These are phyloP conservation scores for Amphirosellinia nigrospora DNA, from an alignment of 495 filamentous ascomycete species.

Conservation along the genomic window DNA sequence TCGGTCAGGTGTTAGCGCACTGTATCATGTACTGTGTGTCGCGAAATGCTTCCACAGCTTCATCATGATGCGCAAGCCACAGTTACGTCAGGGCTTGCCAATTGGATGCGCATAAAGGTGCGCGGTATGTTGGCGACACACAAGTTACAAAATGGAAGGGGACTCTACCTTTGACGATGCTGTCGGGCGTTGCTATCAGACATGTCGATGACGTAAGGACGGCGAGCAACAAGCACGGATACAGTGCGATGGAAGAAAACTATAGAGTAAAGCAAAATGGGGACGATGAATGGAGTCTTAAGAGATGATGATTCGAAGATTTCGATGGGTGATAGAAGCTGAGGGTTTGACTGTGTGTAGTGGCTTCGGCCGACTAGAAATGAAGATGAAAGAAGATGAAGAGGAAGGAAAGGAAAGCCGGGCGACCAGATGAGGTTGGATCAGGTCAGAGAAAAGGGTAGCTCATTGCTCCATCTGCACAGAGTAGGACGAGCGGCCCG, in stretches of 20 bases:
- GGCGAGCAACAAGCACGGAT: conserved; percentile 21
- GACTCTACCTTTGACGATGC: conserved; percentile 49
- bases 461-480: conserved; percentile 32
- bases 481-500: conserved; percentile 36
- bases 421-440: conserved; percentile 42
- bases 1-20: conserved; percentile 35
- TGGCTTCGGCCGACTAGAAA: neutral
- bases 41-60: conserved; percentile 5
- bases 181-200: conserved; percentile 43
- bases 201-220: conserved; percentile 55
- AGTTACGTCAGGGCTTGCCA: conserved; percentile 26
- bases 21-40: conserved; percentile 32
- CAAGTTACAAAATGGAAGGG: conserved; percentile 13
- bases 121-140: conserved; percentile 18
- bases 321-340: neutral
- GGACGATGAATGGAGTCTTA: conserved; percentile 22
- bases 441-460: conserved; percentile 20
- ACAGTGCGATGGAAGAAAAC: conserved; percentile 22
- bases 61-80: conserved; percentile 31
- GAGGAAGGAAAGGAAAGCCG: conserved; percentile 27
- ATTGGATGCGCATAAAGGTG: conserved; percentile 31
- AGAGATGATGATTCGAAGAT: conserved; percentile 22
- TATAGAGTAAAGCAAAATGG: neutral
- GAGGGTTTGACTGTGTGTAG: neutral
- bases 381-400: conserved; percentile 25